These are phyloP conservation scores for Choanephora cucurbitarum DNA, from an alignment of 371 early-diverging fungal species.

Conservation along the genomic window DNA sequence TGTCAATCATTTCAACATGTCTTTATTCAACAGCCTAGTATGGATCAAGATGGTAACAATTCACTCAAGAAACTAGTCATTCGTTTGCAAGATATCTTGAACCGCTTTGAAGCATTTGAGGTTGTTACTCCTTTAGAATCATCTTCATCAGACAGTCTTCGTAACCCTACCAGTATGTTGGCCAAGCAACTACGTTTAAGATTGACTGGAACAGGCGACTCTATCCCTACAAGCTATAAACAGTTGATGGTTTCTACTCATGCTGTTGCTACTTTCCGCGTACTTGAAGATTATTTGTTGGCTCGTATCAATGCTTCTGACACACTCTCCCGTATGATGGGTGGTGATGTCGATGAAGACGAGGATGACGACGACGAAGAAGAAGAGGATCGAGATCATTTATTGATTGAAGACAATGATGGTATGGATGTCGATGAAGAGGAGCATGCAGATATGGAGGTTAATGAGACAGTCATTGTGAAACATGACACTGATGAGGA, in stretches of 20 bases:
- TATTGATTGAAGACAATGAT: conserved; percentile 28
- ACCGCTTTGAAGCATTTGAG: conserved; percentile 73
- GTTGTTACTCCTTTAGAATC: conserved; percentile 55
- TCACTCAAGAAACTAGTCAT: conserved; percentile 55
- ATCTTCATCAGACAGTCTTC: conserved; percentile 33
- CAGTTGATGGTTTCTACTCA: conserved; percentile 77
- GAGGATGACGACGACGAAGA: conserved; percentile 27
- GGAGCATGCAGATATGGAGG: conserved; percentile 11
- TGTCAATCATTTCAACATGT: conserved; percentile 46
- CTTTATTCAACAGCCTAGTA: conserved; percentile 53
- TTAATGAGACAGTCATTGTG: conserved; percentile 15
- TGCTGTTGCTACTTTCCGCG: conserved; percentile 81
- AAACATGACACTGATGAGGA: conserved; percentile 20
- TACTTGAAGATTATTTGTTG: conserved; percentile 63
- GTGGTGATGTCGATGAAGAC: conserved; percentile 25
- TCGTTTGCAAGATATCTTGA: conserved; percentile 76
- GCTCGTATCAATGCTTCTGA: conserved; percentile 15
- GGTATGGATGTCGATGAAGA: conserved; percentile 29
- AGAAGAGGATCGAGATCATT: conserved; percentile 32
- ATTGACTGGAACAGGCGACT: conserved; percentile 56
- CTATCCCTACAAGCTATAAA: conserved; percentile 58
- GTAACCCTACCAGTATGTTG: conserved; percentile 73
- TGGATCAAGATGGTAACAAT: conserved; percentile 27
- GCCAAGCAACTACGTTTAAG: conserved; percentile 73
- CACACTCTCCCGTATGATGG: background rate